Evolutionary conservation across 2,329 filamentous ascomycete genomes (phyloP).

Genomic region (Penicillium sp.): DNA sequence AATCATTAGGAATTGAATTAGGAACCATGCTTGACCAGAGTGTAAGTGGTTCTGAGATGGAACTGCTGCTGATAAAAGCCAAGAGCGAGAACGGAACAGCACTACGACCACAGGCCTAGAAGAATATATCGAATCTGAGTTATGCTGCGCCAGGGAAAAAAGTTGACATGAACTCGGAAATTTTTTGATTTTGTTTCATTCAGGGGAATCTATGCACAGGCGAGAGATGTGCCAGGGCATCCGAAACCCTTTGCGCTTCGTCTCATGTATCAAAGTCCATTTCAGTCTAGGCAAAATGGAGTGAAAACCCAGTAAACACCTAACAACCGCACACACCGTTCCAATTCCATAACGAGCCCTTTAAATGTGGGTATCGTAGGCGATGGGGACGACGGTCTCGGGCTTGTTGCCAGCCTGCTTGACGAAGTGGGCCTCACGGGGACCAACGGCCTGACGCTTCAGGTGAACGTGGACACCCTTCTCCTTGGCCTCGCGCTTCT

Average conservation of each 20-base stretch:
- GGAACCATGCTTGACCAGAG: not conserved
- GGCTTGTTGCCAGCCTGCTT: constrained; percentile 77
- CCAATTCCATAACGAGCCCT: constrained; percentile 28
- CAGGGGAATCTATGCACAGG: constrained; percentile 46
- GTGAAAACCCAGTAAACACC: constrained; percentile 36
- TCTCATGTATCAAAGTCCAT: constrained; percentile 39
- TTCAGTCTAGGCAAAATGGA: constrained; percentile 31
- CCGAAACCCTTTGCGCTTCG: constrained; percentile 39
- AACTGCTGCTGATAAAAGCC: not conserved
- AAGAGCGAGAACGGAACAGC: not conserved
- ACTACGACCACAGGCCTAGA: constrained; percentile 1
- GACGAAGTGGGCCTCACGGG: constrained; percentile 77
- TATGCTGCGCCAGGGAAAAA: not conserved
- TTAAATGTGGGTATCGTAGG: constrained; percentile 99
- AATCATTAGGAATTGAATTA: too few species aligned
- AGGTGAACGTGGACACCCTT: constrained; percentile 83
- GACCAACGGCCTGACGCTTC: constrained; percentile 82
- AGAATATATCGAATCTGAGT: not conserved
- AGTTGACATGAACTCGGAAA: constrained; percentile 27
- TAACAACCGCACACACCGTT: constrained; percentile 36
- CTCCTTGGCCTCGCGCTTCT: constrained; percentile 89
- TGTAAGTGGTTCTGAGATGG: too few species aligned
- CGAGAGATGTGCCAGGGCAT: constrained; percentile 38
- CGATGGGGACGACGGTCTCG: constrained; percentile 84
- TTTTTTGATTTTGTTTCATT: constrained; percentile 44